Conservation (phyloP, 352 stramenopile species). For the Stephanocyclus meneghinianus region DNA sequence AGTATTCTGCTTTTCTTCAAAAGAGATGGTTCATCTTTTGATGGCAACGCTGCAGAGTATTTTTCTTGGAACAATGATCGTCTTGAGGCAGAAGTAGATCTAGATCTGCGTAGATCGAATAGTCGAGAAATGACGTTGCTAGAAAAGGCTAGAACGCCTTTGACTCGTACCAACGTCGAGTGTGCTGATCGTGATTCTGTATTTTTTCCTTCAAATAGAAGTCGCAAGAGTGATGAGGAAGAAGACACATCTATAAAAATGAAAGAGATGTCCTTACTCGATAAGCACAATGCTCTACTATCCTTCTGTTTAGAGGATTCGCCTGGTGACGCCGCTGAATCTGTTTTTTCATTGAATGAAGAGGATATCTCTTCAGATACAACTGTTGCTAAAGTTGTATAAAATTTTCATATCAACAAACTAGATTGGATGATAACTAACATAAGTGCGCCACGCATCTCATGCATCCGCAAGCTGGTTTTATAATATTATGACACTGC, state of each 20-base stretch:
- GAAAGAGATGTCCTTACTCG: not conserved
- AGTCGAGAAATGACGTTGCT: not conserved
- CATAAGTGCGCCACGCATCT: not conserved
- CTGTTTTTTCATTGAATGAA: not conserved
- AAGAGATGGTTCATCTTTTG: not conserved
- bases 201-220: too few relatives aligned
- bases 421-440: too few relatives aligned
- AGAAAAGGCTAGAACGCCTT: not conserved
- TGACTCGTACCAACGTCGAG: not conserved
- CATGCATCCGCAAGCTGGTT: not conserved
- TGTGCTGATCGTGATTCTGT: not conserved
- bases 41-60: conserved; percentile 4
- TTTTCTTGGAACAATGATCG: conserved; percentile 1
- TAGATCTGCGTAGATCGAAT: not conserved
- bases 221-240: not conserved
- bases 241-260: not conserved
- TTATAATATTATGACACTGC: not conserved
- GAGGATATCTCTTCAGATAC: not conserved
- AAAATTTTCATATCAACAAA: too few relatives aligned
- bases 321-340: not conserved
- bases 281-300: not conserved
- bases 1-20: not conserved
- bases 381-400: not conserved
- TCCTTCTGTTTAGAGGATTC: not conserved
- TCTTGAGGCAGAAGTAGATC: not conserved